Evolutionary conservation across 805 yeast genomes (phyloP).

Genomic region (Cyberlindnera mrakii): DNA sequence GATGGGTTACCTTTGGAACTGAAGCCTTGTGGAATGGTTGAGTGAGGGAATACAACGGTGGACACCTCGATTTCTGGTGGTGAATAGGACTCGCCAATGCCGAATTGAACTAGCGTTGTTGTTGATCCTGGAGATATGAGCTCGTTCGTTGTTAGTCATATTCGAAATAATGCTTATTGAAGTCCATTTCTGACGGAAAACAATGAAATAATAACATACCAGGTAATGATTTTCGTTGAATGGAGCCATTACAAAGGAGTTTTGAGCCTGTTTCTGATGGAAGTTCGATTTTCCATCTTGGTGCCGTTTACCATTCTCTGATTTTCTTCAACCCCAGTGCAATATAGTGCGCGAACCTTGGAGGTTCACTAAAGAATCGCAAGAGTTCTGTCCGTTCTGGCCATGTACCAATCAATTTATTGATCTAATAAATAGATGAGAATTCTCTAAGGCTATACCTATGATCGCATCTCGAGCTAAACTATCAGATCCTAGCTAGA

Average conservation of each 20-base stretch:
- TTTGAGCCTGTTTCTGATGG: background rate
- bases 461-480: too few species aligned
- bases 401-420: background rate
- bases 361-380: background rate
- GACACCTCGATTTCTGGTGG: slow-evolving; percentile 77
- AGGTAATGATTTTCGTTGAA: slow-evolving; percentile 23
- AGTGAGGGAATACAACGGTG: slow-evolving; percentile 59
- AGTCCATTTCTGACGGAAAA: too few species aligned
- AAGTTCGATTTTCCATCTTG: too few species aligned
- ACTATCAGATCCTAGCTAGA: background rate
- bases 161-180: too few species aligned
- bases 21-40: slow-evolving; percentile 27
- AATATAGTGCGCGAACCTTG: background rate
- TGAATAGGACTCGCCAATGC: slow-evolving; percentile 63
- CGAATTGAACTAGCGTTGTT: slow-evolving; percentile 71
- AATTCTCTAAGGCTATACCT: too few species aligned
- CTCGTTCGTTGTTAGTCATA: slow-evolving; percentile 15
- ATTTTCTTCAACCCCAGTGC: background rate
- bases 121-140: slow-evolving; percentile 78
- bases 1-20: slow-evolving; percentile 29
- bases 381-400: background rate
- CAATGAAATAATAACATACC: slow-evolving; percentile 9
- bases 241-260: slow-evolving; percentile 22
- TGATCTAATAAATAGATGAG: too few species aligned
- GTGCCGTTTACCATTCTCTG: too few species aligned